A percentile compares a stretch with the other conserved stretches of the same genome.
phyloP scores from a whole-genome alignment of 192 early-diverging fungal species.

The Mortierella alpina region DNA sequence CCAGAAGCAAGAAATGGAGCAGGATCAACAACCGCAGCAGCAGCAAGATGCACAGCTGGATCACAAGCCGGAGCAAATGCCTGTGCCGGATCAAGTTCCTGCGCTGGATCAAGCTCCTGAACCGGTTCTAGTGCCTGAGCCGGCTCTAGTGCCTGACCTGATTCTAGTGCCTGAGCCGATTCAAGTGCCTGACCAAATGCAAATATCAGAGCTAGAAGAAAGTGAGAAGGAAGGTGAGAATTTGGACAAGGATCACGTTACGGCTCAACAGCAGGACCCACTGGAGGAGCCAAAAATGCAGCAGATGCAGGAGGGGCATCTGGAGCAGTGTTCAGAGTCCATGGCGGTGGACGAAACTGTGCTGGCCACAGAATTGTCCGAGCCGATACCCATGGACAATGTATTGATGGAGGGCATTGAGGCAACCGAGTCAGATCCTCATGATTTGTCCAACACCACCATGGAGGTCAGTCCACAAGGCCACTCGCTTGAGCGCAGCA shows the following conservation, averaged over 20 bases:
- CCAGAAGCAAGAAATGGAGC: not conserved
- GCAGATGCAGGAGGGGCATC: too few species aligned
- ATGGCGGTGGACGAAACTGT: not conserved
- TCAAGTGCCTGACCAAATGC: too few species aligned
- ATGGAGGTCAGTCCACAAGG: not conserved
- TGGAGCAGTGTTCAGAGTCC: not conserved
- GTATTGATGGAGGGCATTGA: constrained; percentile 20
- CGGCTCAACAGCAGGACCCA: too few species aligned
- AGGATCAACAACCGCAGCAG: not conserved
- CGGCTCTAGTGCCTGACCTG: too few species aligned
- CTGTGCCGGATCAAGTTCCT: too few species aligned
- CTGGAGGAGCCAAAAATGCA: too few species aligned
- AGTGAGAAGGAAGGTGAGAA: not conserved
- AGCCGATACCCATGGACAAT: not conserved
- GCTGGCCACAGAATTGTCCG: not conserved
- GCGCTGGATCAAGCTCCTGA: too few species aligned
- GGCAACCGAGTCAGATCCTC: constrained; percentile 3
- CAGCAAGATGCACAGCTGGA: too few species aligned
- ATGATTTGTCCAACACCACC: constrained; percentile 1
- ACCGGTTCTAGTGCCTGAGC: too few species aligned
- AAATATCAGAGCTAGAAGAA: not conserved
- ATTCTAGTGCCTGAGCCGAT: too few species aligned
- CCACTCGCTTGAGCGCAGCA: constrained; percentile 14
- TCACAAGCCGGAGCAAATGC: too few species aligned
- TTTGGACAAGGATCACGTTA: not conserved